A percentile compares a stretch with the other conserved stretches of the same genome.
Evolutionary conservation across 2,329 filamentous ascomycete species (phyloP).

Genomic region (Aspergillus sergii): DNA sequence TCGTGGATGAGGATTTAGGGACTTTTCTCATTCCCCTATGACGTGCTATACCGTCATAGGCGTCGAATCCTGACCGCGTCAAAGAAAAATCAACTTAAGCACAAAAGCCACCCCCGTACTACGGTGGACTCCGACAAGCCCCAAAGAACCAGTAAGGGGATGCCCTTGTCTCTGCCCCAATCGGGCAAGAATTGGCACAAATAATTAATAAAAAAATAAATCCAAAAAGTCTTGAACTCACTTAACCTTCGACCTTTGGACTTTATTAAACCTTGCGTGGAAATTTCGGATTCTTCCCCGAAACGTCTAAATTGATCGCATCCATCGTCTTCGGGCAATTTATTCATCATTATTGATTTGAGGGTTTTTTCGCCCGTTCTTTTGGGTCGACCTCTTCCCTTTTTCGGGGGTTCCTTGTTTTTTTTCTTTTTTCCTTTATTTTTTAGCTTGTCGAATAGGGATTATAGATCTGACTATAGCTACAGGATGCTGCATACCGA

Average conservation of each 20-base stretch:
- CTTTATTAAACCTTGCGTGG: slow-evolving; percentile 8
- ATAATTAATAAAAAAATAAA: not conserved
- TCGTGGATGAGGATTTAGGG: not conserved
- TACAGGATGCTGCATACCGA: not conserved
- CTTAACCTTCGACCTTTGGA: slow-evolving; percentile 7
- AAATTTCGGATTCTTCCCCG: slow-evolving; percentile 5
- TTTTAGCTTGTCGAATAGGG: not conserved
- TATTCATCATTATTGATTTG: slow-evolving; percentile 8
- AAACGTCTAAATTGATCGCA: slow-evolving; percentile 2
- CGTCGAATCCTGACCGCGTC: slow-evolving; percentile 1
- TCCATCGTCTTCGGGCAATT: slow-evolving; percentile 15
- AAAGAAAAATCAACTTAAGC: not conserved
- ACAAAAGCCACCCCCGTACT: too few relatives aligned
- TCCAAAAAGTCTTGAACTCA: not conserved
- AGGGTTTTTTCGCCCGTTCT: slow-evolving; percentile 18
- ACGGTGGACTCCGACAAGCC: not conserved
- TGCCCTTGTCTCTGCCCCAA: not conserved
- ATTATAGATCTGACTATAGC: slow-evolving; percentile 5
- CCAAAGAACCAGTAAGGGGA: not conserved
- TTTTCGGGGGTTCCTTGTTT: not conserved
- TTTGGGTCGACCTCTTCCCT: slow-evolving; percentile 16
- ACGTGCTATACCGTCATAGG: slow-evolving; percentile 1
- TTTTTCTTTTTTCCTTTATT: slow-evolving; percentile 2
- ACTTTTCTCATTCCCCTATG: not conserved
- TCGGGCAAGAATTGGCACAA: not conserved